phyloP scores from a whole-genome alignment of 345 rosid genomes.

The Dimocarpus longan region DNA sequence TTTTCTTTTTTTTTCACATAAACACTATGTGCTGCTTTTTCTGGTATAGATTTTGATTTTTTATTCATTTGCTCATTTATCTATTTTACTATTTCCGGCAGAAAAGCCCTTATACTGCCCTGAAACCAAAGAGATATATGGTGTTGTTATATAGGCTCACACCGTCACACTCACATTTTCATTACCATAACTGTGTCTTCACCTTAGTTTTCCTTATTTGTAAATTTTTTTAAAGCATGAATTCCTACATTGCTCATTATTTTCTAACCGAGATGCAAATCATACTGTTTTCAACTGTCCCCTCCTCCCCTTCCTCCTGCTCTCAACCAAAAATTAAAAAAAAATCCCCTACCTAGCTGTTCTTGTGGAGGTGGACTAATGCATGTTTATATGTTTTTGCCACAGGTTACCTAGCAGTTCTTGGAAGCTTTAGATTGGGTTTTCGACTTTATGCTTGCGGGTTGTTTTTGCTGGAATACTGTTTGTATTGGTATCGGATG shows the following conservation, averaged over 20 bases:
- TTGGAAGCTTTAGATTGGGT: slow-evolving; percentile 4
- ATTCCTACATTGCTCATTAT: no score
- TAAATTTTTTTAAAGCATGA: no score
- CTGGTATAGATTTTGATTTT: not conserved
- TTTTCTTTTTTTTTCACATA: not conserved
- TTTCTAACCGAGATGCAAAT: no score
- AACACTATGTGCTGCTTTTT: not conserved
- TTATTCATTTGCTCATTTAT: not conserved
- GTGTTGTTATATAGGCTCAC: not conserved
- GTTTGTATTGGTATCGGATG: slow-evolving; percentile 5
- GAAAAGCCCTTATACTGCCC: not conserved
- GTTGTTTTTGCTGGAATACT: slow-evolving; percentile 24
- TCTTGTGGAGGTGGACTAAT: no score
- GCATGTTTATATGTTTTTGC: not conserved
- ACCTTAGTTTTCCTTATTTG: not conserved
- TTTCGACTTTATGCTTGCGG: slow-evolving; percentile 2
- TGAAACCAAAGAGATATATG: not conserved
- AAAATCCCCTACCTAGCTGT: not conserved
- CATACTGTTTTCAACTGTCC: no score
- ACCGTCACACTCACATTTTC: not conserved
- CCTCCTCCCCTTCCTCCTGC: no score
- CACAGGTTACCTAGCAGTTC: slow-evolving; percentile 25
- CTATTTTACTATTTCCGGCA: not conserved
- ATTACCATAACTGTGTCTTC: not conserved
- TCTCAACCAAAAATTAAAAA: no score